A percentile compares a stretch with the other conserved stretches of the same genome.
Conservation (phyloP, 106 monocot species). For the Dendrobium catenatum region DNA sequence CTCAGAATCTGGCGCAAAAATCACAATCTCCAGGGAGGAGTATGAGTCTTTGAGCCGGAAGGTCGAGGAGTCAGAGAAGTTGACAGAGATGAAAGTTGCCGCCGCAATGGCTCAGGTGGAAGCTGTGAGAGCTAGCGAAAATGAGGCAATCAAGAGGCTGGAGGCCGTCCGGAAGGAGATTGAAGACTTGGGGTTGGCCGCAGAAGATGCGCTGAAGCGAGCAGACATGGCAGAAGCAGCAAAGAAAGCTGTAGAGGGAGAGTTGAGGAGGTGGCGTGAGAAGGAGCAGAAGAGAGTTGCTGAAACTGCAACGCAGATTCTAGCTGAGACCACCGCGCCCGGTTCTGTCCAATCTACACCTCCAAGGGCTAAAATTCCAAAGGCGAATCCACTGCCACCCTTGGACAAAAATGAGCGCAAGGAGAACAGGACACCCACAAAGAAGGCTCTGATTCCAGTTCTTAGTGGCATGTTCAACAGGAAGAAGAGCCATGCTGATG, state of each 20-base stretch:
- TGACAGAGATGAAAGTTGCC: constrained; percentile 66
- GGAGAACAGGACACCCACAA: constrained; percentile 7
- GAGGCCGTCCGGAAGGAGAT: constrained; percentile 53
- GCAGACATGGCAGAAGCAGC: constrained; percentile 71
- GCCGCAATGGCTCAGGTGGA: constrained; percentile 69
- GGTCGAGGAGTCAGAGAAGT: constrained; percentile 47
- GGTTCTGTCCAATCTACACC: background rate
- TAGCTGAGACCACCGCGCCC: constrained; percentile 8
- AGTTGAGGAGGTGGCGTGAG: constrained; percentile 60
- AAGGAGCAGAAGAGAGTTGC: constrained; percentile 52
- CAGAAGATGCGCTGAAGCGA: constrained; percentile 55
- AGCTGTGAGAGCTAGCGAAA: constrained; percentile 54
- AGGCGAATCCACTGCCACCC: background rate
- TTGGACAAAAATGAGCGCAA: constrained; percentile 11
- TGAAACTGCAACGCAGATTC: constrained; percentile 26
- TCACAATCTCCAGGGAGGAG: constrained; percentile 65
- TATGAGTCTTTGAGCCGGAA: constrained; percentile 51
- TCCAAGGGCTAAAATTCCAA: constrained; percentile 2
- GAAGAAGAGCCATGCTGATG: constrained; percentile 33
- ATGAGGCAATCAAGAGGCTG: constrained; percentile 55
- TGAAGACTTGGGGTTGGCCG: constrained; percentile 46
- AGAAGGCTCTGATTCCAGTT: constrained; percentile 20
- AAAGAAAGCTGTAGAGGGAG: constrained; percentile 65
- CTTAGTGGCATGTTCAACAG: constrained; percentile 41
- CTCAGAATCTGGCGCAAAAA: constrained; percentile 56